Conservation (phyloP, 2,329 filamentous ascomycete species). For the Diaporthe sp. region DNA sequence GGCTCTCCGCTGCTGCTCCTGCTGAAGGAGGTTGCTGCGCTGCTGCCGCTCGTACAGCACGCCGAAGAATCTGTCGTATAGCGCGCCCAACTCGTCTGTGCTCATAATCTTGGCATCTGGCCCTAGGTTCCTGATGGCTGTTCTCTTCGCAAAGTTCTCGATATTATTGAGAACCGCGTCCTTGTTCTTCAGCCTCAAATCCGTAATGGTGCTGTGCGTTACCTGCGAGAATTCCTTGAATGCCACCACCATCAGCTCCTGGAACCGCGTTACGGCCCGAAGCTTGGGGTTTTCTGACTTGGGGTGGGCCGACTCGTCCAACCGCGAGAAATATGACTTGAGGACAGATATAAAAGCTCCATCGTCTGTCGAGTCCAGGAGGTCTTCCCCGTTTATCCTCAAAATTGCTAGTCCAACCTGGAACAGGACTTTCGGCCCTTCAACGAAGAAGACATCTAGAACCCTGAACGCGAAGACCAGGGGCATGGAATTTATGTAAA, state of each 20-base stretch:
- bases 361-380: constrained; percentile 93
- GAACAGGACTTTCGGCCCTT: constrained; percentile 97
- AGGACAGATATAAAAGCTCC: constrained; percentile 97
- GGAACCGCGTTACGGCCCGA: constrained; percentile 93
- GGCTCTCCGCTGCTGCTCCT: constrained; percentile 77
- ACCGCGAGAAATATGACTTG: constrained; percentile 91
- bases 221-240: constrained; percentile 99
- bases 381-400: constrained; percentile 95
- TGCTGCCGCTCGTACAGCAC: constrained; percentile 94
- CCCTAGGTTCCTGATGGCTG: constrained; percentile 94
- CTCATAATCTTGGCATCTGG: constrained; percentile 94
- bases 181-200: constrained; percentile 92
- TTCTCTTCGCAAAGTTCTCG: constrained; percentile 96
- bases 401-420: constrained; percentile 97
- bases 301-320: constrained; percentile 96
- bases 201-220: constrained; percentile 91
- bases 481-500: constrained; percentile 99
- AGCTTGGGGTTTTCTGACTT: constrained; percentile 96
- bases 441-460: constrained; percentile 97
- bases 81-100: constrained; percentile 85
- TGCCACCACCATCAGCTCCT: constrained; percentile 98
- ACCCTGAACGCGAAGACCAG: constrained; percentile 97
- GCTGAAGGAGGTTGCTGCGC: constrained; percentile 81
- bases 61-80: constrained; percentile 96
- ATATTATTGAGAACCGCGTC: constrained; percentile 95